Base-by-base conservation (phyloP, 164 flowering plant genomes). In the Chimonanthus salicifolius region DNA sequence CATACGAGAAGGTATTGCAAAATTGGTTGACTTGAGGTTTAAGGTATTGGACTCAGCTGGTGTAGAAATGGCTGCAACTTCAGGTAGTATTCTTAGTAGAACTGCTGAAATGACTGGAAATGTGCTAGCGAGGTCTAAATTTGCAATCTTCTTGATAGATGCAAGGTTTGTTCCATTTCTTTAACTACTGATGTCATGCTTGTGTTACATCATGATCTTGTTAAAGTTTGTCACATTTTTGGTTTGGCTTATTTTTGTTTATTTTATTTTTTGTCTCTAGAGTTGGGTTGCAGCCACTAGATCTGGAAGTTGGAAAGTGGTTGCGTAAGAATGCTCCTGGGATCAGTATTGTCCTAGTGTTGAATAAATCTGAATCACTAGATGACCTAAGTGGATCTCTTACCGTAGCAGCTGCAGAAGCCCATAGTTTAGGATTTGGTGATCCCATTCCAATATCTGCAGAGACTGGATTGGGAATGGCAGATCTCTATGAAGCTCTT, bases 31-130 rank as follows among this genome's bases (percentile, higher is more conserved):
- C 83, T 83, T 95, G 79, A 84, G 98, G 63, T 95, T 95, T 75
- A 85, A 79, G 76, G 97, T 95, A 21, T 79, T 95, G 79, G 99
- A 95, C 80, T 94, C 99, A 0, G 98, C 99, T 78, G 99, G 98
- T 58, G 80, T 95, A 67, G 99, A 95, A 83, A 88, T 84, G 64
- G 97, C 88, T 44, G 93, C 97, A 62, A 64, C 97, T 71, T 88
- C 97, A 2, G 97, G 94, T 58, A 89, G 94, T 72, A 90, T 95
- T 83, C 97, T 93, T 68, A 86, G 77, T 18, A 84, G 99, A 82
- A 95, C 98, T 62, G 84, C 99, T 44, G 86, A 79, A 58, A 88
- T 94, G 94, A 95, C 96, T 46, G 89, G 84, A 49, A 84, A 85
- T 79, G 92, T 92, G 68, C 72, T 93, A n/a, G 81, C 86, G 49